Base-by-base conservation (phyloP, 129 eudicot genomes). In the Scalesia atractyloides region DNA sequence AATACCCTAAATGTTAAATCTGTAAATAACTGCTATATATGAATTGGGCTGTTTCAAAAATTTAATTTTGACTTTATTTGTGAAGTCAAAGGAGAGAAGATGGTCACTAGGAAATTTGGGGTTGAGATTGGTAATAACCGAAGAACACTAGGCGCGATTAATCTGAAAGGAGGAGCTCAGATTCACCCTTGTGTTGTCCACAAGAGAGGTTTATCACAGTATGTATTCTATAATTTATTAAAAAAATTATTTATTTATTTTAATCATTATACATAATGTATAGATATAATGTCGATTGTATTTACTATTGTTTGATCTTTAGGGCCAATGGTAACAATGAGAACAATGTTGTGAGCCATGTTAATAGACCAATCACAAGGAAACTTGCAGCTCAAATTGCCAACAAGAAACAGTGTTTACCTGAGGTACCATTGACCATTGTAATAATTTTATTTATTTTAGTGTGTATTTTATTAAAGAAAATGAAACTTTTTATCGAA, bases 381-480 rank as follows among this genome's bases (percentile, higher is more conserved):
- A 87, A 85, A 82, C 86, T 79, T 80, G 83, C 91, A 44, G 95
- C 97, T 33, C 89, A 87, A 80, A 84, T 83, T 69, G 85, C 87
- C 20, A 83, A 56, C 78, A 79, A 82, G 46, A 82, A 79, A 68
- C 81, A 83, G 65, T 71, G 64, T 26, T 68, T 70, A 56, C 79
- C 76, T 6, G 88, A 84, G 86, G 87, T 82, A 81, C 22, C 12
- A 61, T n/a, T 34, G 59, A 51, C 50, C 34, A 66, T 43, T 60
- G 36, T n/a, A 16, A 71, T 1, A 5, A 41, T 7, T 51, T 63
- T 8, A 9, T 18, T 63, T 19, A 62, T 51, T 24, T 54, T 7
- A 69, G 0, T 5, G 52, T 3, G 24, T 39, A 2, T 14, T 30
- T 39, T 11, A 39, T 26, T 13, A 12, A 24, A 17, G n/a, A 7